Evolutionary conservation across 2,329 filamentous ascomycete genomes (phyloP).

Genomic region (Stenocarpella maydis): DNA sequence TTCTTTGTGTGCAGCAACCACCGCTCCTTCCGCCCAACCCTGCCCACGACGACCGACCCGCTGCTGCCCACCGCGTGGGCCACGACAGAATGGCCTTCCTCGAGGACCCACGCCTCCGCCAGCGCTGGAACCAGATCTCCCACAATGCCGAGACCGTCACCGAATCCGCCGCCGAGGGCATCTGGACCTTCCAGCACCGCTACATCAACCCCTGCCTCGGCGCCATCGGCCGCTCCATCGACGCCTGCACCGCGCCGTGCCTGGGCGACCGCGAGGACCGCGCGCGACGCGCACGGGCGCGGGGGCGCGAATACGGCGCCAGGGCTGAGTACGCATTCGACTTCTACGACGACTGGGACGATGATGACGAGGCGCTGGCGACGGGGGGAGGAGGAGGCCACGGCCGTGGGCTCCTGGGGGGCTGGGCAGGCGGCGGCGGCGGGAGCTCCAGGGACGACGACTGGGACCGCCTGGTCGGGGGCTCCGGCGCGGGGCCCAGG

Average conservation of each 20-base stretch:
- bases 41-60: neutral
- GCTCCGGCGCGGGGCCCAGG: constrained; percentile 56
- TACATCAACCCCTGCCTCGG: constrained; percentile 85
- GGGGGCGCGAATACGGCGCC: constrained; percentile 61
- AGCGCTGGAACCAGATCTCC: constrained; percentile 91
- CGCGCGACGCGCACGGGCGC: constrained; percentile 71
- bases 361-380: constrained; percentile 53
- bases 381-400: constrained; percentile 41
- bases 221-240: constrained; percentile 70
- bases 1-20: neutral
- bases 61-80: constrained; percentile 3
- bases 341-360: constrained; percentile 95
- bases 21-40: neutral
- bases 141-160: constrained; percentile 91
- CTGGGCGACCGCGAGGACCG: constrained; percentile 78
- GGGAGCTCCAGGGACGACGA: constrained; percentile 65
- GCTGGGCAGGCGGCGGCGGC: constrained; percentile 36
- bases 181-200: constrained; percentile 87
- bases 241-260: constrained; percentile 77
- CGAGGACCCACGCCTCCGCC: constrained; percentile 87
- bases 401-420: constrained; percentile 69
- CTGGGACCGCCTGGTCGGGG: constrained; percentile 82
- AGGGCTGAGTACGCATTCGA: constrained; percentile 88
- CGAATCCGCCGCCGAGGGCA: constrained; percentile 87
- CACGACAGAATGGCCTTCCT: constrained; percentile 63